phyloP scores from a whole-genome alignment of 1,139 yeast species.

The Suhomyces bokatorum region DNA sequence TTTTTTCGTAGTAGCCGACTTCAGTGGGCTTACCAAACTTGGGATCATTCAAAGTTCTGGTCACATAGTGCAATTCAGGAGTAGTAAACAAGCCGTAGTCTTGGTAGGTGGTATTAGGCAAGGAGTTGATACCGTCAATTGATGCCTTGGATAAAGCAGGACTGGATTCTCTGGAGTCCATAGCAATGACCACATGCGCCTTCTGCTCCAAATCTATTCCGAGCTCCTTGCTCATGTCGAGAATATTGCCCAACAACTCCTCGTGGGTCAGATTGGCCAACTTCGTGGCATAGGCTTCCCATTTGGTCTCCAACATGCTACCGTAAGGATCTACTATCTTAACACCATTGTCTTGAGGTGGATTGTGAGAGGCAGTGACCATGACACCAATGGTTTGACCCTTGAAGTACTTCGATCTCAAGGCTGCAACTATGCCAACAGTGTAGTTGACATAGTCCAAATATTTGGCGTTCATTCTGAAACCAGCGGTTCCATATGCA shows the following conservation, averaged over 20 bases:
- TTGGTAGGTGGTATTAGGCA: constrained; percentile 43
- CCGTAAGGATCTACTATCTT: constrained; percentile 93
- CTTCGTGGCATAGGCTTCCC: constrained; percentile 83
- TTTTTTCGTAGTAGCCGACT: constrained; percentile 68
- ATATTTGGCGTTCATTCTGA: constrained; percentile 70
- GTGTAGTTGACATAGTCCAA: constrained; percentile 84
- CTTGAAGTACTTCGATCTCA: constrained; percentile 69
- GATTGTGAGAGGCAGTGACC: constrained; percentile 97
- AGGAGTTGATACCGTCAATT: constrained; percentile 62
- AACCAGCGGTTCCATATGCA: constrained; percentile 95
- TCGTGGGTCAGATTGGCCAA: constrained; percentile 70
- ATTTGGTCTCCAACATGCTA: constrained; percentile 79
- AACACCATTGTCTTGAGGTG: constrained; percentile 94
- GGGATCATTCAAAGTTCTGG: constrained; percentile 66
- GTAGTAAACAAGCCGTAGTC: constrained; percentile 82
- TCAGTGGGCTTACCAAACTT: constrained; percentile 66
- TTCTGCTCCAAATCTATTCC: constrained; percentile 39
- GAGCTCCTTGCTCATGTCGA: constrained; percentile 31
- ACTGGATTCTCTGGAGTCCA: constrained; percentile 80
- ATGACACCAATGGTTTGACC: constrained; percentile 83
- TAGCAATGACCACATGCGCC: constrained; percentile 55
- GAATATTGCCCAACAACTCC: constrained; percentile 28
- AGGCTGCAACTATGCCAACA: constrained; percentile 77
- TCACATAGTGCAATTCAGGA: constrained; percentile 90
- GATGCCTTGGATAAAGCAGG: constrained; percentile 62